phyloP scores from a whole-genome alignment of 2,329 filamentous ascomycete species.

The Elsinoe necatrix region DNA sequence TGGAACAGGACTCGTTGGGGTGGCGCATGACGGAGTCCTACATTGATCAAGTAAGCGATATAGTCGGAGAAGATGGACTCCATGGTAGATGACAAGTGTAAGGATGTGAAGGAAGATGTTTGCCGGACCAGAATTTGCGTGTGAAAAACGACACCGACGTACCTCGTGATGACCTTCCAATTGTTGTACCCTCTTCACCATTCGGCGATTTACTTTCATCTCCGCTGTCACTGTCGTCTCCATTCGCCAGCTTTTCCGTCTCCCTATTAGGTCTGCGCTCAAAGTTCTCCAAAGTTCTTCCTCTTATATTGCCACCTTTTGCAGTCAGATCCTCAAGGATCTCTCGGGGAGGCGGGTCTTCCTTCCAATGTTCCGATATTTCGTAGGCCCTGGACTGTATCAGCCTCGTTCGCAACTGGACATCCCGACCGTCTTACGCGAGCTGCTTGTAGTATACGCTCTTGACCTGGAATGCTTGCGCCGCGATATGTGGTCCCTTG shows the following conservation, averaged over 20 bases:
- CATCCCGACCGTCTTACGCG: slow-evolving; percentile 37
- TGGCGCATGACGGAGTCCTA: slow-evolving; percentile 68
- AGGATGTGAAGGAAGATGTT: background rate
- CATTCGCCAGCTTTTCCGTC: slow-evolving; percentile 41
- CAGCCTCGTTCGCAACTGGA: background rate
- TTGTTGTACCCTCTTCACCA: slow-evolving; percentile 41
- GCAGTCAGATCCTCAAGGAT: slow-evolving; percentile 74
- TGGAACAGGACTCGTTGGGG: slow-evolving; percentile 78
- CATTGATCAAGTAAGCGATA: background rate
- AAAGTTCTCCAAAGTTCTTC: slow-evolving; percentile 70
- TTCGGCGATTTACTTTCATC: slow-evolving; percentile 43
- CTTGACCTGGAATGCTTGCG: slow-evolving; percentile 80
- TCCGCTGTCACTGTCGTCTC: slow-evolving; percentile 47
- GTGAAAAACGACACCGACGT: slow-evolving; percentile 10
- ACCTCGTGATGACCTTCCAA: slow-evolving; percentile 28
- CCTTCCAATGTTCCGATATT: slow-evolving; percentile 66
- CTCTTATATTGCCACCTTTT: slow-evolving; percentile 72
- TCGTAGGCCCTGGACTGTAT: slow-evolving; percentile 57
- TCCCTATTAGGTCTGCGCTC: slow-evolving; percentile 42
- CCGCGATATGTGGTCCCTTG: slow-evolving; percentile 64
- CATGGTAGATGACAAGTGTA: background rate
- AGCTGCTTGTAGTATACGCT: slow-evolving; percentile 85
- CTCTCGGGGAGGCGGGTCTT: slow-evolving; percentile 77
- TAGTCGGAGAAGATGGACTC: background rate
- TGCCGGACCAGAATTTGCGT: background rate